Evolutionary conservation across 164 flowering plant species (phyloP).

Genomic region (Magnolia sinica): DNA sequence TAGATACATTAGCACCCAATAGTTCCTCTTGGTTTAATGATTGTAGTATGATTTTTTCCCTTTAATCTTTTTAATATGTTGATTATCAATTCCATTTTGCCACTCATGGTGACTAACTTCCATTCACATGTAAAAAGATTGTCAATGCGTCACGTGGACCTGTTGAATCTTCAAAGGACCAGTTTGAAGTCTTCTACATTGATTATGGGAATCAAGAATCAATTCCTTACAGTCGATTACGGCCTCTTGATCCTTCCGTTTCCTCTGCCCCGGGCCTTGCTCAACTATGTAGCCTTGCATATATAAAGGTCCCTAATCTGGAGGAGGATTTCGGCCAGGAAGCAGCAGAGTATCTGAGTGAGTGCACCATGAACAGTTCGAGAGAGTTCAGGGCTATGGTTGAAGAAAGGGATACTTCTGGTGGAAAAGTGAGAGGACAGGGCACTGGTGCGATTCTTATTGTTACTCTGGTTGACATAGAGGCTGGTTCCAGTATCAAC

Average conservation of each 20-base stretch:
- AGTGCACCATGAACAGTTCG: constrained; percentile 41
- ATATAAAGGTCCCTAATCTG: constrained; percentile 67
- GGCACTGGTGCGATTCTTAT: constrained; percentile 78
- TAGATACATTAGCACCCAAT: too few relatives aligned
- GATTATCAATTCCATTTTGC: neutral
- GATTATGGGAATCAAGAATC: constrained; percentile 96
- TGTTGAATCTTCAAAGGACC: constrained; percentile 63
- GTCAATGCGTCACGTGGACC: constrained; percentile 85
- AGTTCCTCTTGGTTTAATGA: too few relatives aligned
- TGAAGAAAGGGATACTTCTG: constrained; percentile 83
- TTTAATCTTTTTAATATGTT: too few relatives aligned
- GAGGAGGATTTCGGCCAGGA: constrained; percentile 91
- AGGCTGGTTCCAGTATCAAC: constrained; percentile 67
- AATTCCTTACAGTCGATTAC: constrained; percentile 57
- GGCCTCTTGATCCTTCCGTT: constrained; percentile 77
- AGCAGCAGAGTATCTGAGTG: constrained; percentile 75
- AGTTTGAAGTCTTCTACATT: constrained; percentile 89
- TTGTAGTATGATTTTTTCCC: too few relatives aligned
- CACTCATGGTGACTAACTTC: neutral
- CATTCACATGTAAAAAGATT: constrained; percentile 47
- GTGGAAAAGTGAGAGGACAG: constrained; percentile 91
- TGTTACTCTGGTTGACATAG: constrained; percentile 68
- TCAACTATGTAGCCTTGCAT: constrained; percentile 89
- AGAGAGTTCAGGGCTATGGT: constrained; percentile 66
- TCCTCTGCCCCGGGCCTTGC: constrained; percentile 78